Percentiles rank a stretch among this genome's conserved stretches.
Conservation (phyloP, 257 asterid genomes). For the Solanum tarijense region DNA sequence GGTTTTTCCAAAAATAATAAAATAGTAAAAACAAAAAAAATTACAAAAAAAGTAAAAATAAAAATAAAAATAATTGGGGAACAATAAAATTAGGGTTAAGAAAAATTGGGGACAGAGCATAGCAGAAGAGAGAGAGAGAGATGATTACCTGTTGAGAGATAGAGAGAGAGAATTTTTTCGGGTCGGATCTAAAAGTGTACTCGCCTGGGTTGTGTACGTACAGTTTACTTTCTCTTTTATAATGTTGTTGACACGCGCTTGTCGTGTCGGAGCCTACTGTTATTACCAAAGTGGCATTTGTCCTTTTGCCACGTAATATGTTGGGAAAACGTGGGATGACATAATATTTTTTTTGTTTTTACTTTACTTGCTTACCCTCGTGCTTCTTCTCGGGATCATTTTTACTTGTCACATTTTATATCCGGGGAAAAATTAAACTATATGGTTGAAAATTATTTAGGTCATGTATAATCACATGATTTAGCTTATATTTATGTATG, state of each 20-base stretch:
- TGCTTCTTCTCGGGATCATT: not conserved
- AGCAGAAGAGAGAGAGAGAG: not conserved
- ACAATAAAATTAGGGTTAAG: not conserved
- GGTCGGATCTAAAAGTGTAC: constrained; percentile 39
- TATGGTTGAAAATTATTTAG: too few relatives aligned
- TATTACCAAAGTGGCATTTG: not conserved
- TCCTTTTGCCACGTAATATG: not conserved
- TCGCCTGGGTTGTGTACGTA: constrained; percentile 19
- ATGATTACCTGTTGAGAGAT: constrained; percentile 7
- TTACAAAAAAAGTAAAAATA: not conserved
- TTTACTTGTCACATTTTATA: not conserved
- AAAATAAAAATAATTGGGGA: not conserved
- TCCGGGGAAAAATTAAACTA: not conserved
- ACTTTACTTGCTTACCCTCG: not conserved
- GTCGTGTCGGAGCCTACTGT: not conserved
- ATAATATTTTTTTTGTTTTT: not conserved
- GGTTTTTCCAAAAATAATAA: constrained; percentile 16
- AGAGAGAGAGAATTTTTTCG: not conserved
- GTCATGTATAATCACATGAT: not conserved
- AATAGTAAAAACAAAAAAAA: not conserved
- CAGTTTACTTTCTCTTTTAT: not conserved
- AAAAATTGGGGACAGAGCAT: not conserved
- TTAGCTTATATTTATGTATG: too few relatives aligned
- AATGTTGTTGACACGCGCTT: constrained; percentile 8
- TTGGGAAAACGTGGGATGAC: not conserved